Base-by-base conservation (phyloP, 2,329 filamentous ascomycete genomes). In the Fusarium nanum region DNA sequence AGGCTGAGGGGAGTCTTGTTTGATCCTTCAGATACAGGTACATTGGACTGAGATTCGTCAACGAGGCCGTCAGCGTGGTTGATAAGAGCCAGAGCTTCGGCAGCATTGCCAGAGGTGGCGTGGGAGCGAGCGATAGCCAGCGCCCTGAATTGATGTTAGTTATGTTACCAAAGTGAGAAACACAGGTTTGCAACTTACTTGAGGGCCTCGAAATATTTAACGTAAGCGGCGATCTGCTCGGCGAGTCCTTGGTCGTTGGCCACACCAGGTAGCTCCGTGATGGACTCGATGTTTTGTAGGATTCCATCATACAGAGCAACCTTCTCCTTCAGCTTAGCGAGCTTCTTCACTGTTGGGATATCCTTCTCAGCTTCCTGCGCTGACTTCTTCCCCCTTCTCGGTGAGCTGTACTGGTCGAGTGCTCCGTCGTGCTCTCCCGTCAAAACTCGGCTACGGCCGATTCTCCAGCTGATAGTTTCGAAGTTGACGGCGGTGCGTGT, bases 401-500 rank as follows among this genome's bases (percentile, higher is more conserved):
- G 81, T 4, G 80, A 79, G 6, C 81, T 82, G 61, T 85, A 86
- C 20, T 86, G 84, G 22, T 87, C 80, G 18, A 86, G 79, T 18
- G 93, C 86, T 5, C 95, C 95, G 73, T 98, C 95, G 57, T 92
- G 86, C 9, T 88, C 83, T n/a, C 95, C 94, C 54, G 93, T 93
- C 67, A 99, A 83, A 0, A 97, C 91, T 56, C 96, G 87, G 80
- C 99, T 98, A 49, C 96, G 91, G 27, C 95, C 95, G 69, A 98
- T 93, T 78, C 96, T 88, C 94, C 94, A 98, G 76, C 93, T 94
- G 60, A 99, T 92, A 80, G 98, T 89, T 71, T 93, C 93, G 79
- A 97, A 98, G 80, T 96, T 97, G 60, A 98, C 93, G 3, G 95
- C 94, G 0, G 97, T 97, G 66, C 92, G 91, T 6, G 94, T 97